phyloP scores from a whole-genome alignment of 2,329 filamentous ascomycete species.

The Didymella glomerata region DNA sequence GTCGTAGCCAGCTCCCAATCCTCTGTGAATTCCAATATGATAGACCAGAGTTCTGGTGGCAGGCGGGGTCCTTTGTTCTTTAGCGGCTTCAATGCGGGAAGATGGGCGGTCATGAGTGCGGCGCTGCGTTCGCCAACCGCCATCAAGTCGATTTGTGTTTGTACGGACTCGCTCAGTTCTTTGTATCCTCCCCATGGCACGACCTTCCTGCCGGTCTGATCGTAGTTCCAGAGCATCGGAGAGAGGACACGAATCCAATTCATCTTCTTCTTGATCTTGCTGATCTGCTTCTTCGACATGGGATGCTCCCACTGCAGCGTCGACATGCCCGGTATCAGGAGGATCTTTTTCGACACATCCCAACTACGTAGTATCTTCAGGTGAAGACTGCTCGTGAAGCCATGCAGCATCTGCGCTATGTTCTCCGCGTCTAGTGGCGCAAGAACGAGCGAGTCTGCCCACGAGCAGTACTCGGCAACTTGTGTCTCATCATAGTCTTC shows the following conservation, averaged over 20 bases:
- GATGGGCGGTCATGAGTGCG: constrained; percentile 44
- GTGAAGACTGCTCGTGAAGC: constrained; percentile 80
- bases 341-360: constrained; percentile 84
- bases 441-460: constrained; percentile 87
- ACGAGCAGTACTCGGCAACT: constrained; percentile 77
- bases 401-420: constrained; percentile 86
- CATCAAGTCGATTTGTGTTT: constrained; percentile 79
- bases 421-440: constrained; percentile 86
- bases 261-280: constrained; percentile 84
- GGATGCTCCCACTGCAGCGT: constrained; percentile 89
- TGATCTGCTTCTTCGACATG: constrained; percentile 85
- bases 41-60: constrained; percentile 87
- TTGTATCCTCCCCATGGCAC: constrained; percentile 68
- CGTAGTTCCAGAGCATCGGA: constrained; percentile 84
- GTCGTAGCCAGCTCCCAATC: constrained; percentile 92
- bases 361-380: constrained; percentile 84
- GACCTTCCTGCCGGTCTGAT: constrained; percentile 60
- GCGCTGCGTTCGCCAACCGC: constrained; percentile 75
- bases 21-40: constrained; percentile 81
- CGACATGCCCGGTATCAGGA: constrained; percentile 89
- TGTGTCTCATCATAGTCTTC: constrained; percentile 56
- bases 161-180: constrained; percentile 76
- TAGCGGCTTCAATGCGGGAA: constrained; percentile 43
- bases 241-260: constrained; percentile 84
- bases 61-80: constrained; percentile 59